Percentiles rank a stretch among this genome's conserved stretches.
Evolutionary conservation across 768 basidiomycete species (phyloP).

Genomic region (Zangia roseola): DNA sequence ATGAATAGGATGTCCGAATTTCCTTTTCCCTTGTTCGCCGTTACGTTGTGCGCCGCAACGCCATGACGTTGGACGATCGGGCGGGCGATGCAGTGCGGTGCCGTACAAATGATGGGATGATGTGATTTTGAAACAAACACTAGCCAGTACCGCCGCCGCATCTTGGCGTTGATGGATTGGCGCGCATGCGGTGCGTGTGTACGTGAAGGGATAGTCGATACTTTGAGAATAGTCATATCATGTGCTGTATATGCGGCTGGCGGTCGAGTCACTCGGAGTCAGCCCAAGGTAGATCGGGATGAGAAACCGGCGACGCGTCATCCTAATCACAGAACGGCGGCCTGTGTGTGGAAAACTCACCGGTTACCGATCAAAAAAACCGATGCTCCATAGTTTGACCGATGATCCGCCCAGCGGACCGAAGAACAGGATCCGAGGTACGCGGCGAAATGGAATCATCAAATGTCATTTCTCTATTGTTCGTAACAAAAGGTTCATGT

Average conservation of each 20-base stretch:
- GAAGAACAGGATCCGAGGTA: background rate
- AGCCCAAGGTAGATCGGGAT: background rate
- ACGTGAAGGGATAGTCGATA: conserved; percentile 4
- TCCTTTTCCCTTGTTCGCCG: too few species aligned
- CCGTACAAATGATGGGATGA: conserved; percentile 1
- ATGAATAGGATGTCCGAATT: too few species aligned
- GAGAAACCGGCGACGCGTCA: background rate
- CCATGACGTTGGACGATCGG: too few species aligned
- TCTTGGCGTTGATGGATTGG: background rate
- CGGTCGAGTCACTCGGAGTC: too few species aligned
- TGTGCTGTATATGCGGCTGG: too few species aligned
- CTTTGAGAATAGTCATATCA: background rate
- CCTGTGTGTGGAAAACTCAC: background rate
- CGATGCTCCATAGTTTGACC: background rate
- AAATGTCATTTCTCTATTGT: conserved; percentile 22
- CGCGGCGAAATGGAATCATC: conserved; percentile 17
- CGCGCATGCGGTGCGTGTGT: conserved; percentile 1
- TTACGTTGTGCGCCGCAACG: too few species aligned
- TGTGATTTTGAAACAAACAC: background rate
- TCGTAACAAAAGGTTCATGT: conserved; percentile 26
- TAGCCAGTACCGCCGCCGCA: background rate
- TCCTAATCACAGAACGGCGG: too few species aligned
- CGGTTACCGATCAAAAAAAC: conserved; percentile 7
- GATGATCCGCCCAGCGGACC: conserved; percentile 10
- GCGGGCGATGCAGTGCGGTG: background rate